These are phyloP conservation scores for Apiosordaria backusii DNA, from an alignment of 495 filamentous ascomycete species.

Conservation along the genomic window DNA sequence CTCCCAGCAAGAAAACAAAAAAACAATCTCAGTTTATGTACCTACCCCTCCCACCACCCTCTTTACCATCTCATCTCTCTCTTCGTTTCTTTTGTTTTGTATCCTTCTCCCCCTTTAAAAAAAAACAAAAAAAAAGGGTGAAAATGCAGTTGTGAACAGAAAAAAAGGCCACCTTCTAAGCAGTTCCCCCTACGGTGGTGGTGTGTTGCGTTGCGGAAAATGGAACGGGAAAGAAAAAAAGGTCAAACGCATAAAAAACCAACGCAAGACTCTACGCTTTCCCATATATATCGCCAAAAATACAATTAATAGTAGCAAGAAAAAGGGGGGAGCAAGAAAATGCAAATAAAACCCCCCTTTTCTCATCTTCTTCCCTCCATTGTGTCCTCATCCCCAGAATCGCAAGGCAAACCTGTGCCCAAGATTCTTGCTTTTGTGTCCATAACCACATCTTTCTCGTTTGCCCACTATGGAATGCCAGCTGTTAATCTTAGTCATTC, in stretches of 20 bases:
- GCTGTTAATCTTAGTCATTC: conserved; percentile 26
- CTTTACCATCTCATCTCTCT: no score
- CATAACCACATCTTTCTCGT: neutral
- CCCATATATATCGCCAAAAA: conserved; percentile 5
- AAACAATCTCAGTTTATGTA: neutral
- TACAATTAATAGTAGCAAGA: conserved; percentile 1
- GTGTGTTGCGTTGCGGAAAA: neutral
- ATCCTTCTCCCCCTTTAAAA: neutral
- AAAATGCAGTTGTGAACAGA: no score
- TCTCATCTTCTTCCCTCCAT: neutral
- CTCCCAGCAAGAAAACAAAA: neutral
- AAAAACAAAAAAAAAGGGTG: no score
- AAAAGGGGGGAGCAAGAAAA: neutral
- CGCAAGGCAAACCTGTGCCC: neutral
- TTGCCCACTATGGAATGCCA: neutral
- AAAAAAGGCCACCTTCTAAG: neutral
- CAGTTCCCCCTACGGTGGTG: neutral
- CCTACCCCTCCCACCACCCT: no score
- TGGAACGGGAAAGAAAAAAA: neutral
- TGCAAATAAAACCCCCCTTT: neutral
- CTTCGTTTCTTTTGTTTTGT: neutral
- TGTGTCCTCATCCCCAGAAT: neutral
- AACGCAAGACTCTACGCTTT: neutral
- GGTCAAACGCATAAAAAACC: neutral
- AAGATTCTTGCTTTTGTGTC: neutral